Evolutionary conservation across 345 rosid species (phyloP).

Genomic region (Arabis alpina): DNA sequence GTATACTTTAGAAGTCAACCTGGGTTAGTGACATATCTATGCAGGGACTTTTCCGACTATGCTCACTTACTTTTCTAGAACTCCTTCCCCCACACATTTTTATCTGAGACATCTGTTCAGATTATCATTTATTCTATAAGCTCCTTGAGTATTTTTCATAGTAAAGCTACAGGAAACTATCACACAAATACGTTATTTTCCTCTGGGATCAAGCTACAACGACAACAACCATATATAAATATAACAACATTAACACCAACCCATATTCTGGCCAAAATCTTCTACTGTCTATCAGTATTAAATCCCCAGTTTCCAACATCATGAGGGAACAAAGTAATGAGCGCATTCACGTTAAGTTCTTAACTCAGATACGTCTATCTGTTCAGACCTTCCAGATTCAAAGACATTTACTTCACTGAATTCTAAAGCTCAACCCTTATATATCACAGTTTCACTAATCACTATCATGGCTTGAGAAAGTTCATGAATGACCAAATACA

Average conservation of each 20-base stretch:
- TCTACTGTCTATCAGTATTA: background rate
- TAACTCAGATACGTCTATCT: constrained; percentile 1
- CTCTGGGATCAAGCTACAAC: background rate
- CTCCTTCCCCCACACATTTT: constrained; percentile 14
- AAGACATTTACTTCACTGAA: constrained; percentile 6
- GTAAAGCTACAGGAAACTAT: constrained; percentile 7
- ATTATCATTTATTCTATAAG: constrained; percentile 5
- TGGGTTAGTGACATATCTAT: background rate
- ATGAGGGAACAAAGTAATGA: constrained; percentile 10
- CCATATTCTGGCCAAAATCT: constrained; percentile 16
- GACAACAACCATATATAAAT: background rate
- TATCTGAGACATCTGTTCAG: constrained; percentile 10
- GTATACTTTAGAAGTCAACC: too few species aligned
- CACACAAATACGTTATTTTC: constrained; percentile 1
- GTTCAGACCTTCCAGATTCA: constrained; percentile 11
- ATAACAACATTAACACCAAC: background rate
- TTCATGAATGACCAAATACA: background rate
- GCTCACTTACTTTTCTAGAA: constrained; percentile 8
- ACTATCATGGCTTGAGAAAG: constrained; percentile 14
- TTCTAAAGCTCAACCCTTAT: constrained; percentile 11
- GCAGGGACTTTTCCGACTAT: background rate
- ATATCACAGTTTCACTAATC: background rate
- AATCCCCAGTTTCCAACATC: background rate
- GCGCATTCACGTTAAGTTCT: constrained; percentile 14
- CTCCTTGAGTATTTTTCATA: constrained; percentile 13